phyloP scores from a whole-genome alignment of 768 basidiomycete genomes.

The Phylloporus sp. region DNA sequence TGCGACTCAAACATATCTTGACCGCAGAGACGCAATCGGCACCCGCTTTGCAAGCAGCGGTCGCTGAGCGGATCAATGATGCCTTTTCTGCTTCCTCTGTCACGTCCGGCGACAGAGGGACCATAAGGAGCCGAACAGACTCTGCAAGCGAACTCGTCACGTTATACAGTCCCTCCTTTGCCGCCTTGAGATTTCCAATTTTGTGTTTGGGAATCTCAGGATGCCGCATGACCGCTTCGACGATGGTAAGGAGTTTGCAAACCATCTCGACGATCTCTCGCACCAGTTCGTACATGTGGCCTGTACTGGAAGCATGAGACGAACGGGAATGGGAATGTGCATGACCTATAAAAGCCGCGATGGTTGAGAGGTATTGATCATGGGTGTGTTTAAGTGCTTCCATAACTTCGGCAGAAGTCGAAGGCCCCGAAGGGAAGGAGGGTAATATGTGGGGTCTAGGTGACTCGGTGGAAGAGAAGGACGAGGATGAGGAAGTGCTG shows the following conservation, averaged over 20 bases:
- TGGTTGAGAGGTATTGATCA: constrained; percentile 86
- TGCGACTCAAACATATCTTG: constrained; percentile 70
- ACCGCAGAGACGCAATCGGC: constrained; percentile 86
- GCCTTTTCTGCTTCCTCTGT: constrained; percentile 83
- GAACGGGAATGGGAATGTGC: constrained; percentile 88
- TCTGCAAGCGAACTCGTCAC: constrained; percentile 85
- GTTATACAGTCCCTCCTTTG: constrained; percentile 79
- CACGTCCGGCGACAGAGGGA: constrained; percentile 38
- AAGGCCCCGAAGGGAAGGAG: constrained; percentile 66
- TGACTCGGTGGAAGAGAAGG: constrained; percentile 60
- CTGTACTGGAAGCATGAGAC: constrained; percentile 90
- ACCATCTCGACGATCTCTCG: constrained; percentile 92
- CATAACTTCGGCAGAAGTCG: constrained; percentile 61
- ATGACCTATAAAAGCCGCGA: constrained; percentile 97
- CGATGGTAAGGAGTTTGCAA: constrained; percentile 83
- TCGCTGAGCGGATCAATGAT: constrained; percentile 75
- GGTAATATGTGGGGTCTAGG: constrained; percentile 41
- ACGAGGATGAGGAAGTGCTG: constrained; percentile 69
- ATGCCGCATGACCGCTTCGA: constrained; percentile 81
- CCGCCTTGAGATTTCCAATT: constrained; percentile 56
- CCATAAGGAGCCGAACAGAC: constrained; percentile 74
- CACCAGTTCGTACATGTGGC: constrained; percentile 92
- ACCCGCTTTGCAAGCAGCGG: constrained; percentile 79
- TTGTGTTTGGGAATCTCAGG: constrained; percentile 63
- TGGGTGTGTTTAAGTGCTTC: constrained; percentile 79